A percentile compares a stretch with the other conserved stretches of the same genome.
These are phyloP conservation scores for Podaxis pistillaris DNA, from an alignment of 768 basidiomycete genomes.

Conservation along the genomic window DNA sequence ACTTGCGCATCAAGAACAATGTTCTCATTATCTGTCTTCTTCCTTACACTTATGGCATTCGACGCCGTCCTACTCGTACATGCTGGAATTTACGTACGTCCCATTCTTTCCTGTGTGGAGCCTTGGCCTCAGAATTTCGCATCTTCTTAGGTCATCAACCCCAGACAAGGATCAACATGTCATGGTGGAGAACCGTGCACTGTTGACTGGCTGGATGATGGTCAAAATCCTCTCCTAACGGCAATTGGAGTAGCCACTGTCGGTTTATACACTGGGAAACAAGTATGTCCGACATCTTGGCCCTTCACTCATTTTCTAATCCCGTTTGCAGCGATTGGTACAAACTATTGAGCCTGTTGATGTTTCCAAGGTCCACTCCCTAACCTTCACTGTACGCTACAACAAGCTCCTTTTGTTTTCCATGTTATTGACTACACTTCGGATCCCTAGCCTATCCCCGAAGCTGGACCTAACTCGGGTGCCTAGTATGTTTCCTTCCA, in stretches of 20 bases:
- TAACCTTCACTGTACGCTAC: slow-evolving; percentile 54
- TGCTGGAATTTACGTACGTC: slow-evolving; percentile 43
- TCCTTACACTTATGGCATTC: slow-evolving; percentile 22
- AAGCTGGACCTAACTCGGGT: slow-evolving; percentile 55
- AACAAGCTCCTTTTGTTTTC: neutral
- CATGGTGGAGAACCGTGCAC: slow-evolving; percentile 51
- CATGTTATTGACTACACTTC: slow-evolving; percentile 1
- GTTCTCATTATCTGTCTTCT: slow-evolving; percentile 6
- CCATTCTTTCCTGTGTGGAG: neutral
- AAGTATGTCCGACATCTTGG: slow-evolving; percentile 34
- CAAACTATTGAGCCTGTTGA: slow-evolving; percentile 58
- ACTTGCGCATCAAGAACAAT: neutral
- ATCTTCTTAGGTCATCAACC: slow-evolving; percentile 43
- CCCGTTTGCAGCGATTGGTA: slow-evolving; percentile 43
- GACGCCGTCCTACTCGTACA: slow-evolving; percentile 26
- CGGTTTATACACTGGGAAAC: slow-evolving; percentile 55
- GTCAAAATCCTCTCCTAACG: slow-evolving; percentile 43
- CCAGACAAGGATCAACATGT: slow-evolving; percentile 43
- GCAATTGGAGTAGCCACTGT: slow-evolving; percentile 52
- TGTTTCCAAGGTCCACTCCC: slow-evolving; percentile 43
- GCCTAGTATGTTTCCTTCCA: slow-evolving; percentile 45
- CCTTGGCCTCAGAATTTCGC: neutral
- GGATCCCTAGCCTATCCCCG: slow-evolving; percentile 46
- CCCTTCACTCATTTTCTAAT: slow-evolving; percentile 4
- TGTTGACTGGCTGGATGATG: slow-evolving; percentile 67